Evolutionary conservation across 495 filamentous ascomycete species (phyloP).

Genomic region (Patellaria atrata): DNA sequence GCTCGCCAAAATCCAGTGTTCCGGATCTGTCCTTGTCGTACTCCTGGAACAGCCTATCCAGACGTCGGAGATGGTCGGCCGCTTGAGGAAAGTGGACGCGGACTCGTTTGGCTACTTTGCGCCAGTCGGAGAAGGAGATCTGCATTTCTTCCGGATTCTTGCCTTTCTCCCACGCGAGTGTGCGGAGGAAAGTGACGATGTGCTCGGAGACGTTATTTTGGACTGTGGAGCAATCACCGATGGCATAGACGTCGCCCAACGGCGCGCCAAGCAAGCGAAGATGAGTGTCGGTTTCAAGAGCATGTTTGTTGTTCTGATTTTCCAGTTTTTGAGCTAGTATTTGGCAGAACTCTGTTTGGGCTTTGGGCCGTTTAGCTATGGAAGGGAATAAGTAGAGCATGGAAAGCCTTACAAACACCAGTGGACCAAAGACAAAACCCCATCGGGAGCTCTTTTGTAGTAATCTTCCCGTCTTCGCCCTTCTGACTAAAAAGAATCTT

Average conservation of each 20-base stretch:
- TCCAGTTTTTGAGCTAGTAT: constrained; percentile 53
- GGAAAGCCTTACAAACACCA: too few relatives aligned
- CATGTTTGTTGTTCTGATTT: constrained; percentile 72
- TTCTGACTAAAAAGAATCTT: constrained; percentile 80
- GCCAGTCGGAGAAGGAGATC: constrained; percentile 80
- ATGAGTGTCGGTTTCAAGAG: constrained; percentile 90
- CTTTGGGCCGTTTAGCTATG: constrained; percentile 22
- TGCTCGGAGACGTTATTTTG: constrained; percentile 90
- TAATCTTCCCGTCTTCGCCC: constrained; percentile 48
- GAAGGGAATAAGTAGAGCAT: too few relatives aligned
- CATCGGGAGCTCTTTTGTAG: constrained; percentile 88
- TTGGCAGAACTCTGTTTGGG: constrained; percentile 68
- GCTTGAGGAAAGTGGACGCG: constrained; percentile 88
- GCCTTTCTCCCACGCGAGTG: constrained; percentile 81
- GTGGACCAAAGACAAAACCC: constrained; percentile 98
- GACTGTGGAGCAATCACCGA: constrained; percentile 94
- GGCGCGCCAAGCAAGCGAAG: constrained; percentile 84
- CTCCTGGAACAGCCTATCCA: constrained; percentile 76
- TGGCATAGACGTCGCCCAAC: constrained; percentile 87
- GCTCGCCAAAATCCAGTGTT: constrained; percentile 84
- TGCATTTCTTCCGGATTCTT: constrained; percentile 71
- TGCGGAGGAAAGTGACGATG: constrained; percentile 76
- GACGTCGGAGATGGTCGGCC: constrained; percentile 69
- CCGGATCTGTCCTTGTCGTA: constrained; percentile 91
- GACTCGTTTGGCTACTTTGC: constrained; percentile 62